Conservation (phyloP, 345 rosid species). For the Gossypium herbaceum region DNA sequence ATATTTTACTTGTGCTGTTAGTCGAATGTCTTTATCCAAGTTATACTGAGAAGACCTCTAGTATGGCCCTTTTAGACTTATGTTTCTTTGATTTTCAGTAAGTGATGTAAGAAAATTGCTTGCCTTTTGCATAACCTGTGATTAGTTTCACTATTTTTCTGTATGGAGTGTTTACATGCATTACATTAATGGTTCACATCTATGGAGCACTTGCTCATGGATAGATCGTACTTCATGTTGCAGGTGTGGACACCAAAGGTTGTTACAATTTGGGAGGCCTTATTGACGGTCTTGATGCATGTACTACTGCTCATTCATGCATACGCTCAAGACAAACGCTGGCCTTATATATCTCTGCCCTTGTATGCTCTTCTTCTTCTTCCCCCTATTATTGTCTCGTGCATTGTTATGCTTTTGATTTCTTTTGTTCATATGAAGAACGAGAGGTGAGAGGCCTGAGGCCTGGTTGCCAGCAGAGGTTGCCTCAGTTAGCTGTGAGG, state of each 20-base stretch:
- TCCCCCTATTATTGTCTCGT: conserved; percentile 13
- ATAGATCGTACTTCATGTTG: conserved; percentile 20
- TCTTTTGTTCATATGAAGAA: conserved; percentile 33
- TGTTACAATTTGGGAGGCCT: conserved; percentile 81
- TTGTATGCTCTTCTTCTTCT: conserved; percentile 44
- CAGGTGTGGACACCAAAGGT: conserved; percentile 94
- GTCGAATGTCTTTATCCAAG: not conserved
- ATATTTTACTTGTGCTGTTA: not conserved
- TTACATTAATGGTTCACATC: conserved; percentile 9
- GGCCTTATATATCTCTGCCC: conserved; percentile 90
- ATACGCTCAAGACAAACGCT: conserved; percentile 91
- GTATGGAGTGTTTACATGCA: not conserved
- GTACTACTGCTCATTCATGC: conserved; percentile 72
- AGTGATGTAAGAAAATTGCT: conserved; percentile 5
- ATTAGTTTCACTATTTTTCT: not conserved
- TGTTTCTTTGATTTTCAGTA: conserved; percentile 4
- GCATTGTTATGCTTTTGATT: conserved; percentile 20
- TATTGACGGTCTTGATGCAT: conserved; percentile 73
- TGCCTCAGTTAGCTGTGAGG: conserved; percentile 27
- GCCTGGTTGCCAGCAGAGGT: conserved; percentile 91
- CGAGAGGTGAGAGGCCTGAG: conserved; percentile 77
- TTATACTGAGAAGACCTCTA: not conserved
- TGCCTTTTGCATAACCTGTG: not conserved
- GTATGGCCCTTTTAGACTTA: not conserved
- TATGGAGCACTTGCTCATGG: not conserved